Conservation (phyloP, 768 basidiomycete genomes). For the Kondoa subrosea region DNA sequence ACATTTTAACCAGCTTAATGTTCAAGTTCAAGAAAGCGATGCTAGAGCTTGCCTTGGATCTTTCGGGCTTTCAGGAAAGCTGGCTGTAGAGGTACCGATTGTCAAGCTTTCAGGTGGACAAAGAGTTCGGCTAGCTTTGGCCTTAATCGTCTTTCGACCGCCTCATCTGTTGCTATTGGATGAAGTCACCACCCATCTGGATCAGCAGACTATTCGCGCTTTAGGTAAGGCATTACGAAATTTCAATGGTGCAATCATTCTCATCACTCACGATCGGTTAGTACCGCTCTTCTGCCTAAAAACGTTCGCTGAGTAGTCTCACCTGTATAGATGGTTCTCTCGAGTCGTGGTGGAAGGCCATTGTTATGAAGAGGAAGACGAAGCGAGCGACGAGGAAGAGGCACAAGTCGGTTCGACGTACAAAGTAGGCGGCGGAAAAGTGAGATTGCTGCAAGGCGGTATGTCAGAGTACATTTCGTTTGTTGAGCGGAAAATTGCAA, state of each 20-base stretch:
- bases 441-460: background rate
- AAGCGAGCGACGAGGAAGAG: background rate
- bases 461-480: background rate
- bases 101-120: conserved; percentile 44
- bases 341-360: background rate
- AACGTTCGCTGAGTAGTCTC: too few species aligned
- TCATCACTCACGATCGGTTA: conserved; percentile 51
- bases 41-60: conserved; percentile 36
- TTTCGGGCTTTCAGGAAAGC: conserved; percentile 37
- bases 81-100: conserved; percentile 37
- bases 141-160: conserved; percentile 40
- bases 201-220: conserved; percentile 45
- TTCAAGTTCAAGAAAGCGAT: conserved; percentile 33
- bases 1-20: conserved; percentile 29
- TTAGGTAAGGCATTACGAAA: conserved; percentile 41
- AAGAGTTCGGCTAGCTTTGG: conserved; percentile 46
- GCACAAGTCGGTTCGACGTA: background rate
- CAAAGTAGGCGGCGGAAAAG: background rate
- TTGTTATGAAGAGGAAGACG: background rate
- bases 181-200: conserved; percentile 55
- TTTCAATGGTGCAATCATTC: conserved; percentile 44
- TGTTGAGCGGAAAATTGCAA: background rate
- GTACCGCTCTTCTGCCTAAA: too few species aligned
- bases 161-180: conserved; percentile 38
- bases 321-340: background rate